Base-by-base conservation (phyloP, 1,139 yeast species). In the Kodamaea suecica region DNA sequence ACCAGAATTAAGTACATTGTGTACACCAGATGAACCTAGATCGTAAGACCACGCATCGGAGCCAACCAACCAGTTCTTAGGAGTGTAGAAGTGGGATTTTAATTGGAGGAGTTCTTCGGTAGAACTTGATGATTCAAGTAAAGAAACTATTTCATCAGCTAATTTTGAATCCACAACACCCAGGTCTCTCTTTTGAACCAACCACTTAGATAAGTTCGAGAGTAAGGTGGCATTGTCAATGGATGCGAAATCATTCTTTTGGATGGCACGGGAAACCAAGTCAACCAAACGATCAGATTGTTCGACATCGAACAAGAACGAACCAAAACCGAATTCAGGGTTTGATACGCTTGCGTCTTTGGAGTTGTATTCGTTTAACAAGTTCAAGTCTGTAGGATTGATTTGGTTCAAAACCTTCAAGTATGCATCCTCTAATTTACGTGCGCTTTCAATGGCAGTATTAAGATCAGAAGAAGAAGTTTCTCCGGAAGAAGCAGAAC, bases 31-130 rank as follows among this genome's bases (percentile, higher is more conserved):
- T 45, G 85, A 73, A 27, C 97, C 97, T 48, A 86, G 68, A 64
- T 90, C 97, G 55, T 83, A 88, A 14, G 96, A 76, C 97, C 98
- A 90, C 23, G 95, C 79, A 60, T 90, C 97, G 6, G 97, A 87
- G 16, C 97, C 97, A 43, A 92, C 70, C 43, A 90, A 68, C 98
- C 98, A 90, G 41, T 78, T 73, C 17, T 84, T 70, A 35, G 68
- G 66, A 28, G 67, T 52, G 29, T 55, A 57, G 44, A 82, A 71
- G 43, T 64, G 70, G 3, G 66, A 62, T 41, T 73, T 63, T 30
- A 64, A 60, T 3, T 63, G 57, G 31, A 83, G 64, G 10, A 84
- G 63, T 9, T 64, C 55, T 32, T 63, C 48, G 4, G 84, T 67
- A 32, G 44, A 34, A 12, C 64, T 49, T 10, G 66, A 61, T 2